Base-by-base conservation (phyloP, 1,139 yeast species). In the Suhomyces choctaworum region DNA sequence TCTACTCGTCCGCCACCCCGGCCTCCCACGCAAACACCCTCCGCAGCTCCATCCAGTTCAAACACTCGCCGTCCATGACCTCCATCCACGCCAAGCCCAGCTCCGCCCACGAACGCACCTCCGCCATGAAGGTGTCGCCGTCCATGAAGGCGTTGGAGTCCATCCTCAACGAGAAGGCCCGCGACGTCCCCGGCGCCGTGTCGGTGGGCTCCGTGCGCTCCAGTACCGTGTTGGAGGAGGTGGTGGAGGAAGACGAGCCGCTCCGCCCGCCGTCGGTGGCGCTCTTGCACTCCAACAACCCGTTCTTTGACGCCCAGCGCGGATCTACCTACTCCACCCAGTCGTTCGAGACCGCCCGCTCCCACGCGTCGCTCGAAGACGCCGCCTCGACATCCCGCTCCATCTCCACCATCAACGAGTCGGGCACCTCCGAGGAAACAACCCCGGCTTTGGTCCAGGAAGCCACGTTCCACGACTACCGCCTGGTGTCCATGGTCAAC, bases 71-170 rank as follows among this genome's bases (percentile, higher is more conserved):
- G 46, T 72, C 60, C 35, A 46, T 60, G 17, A 50, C 51, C 21
- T 56, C 63, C 32, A 44, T 62, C 25, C 47, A 48, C 35, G 24
- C 29, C 17, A 22, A 32, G 13, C 13, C 36, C 16, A 29, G 24
- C 5, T 21, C 36, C 14, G 27, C 17, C 14, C 21, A 27, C 13
- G 32, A 36, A 23, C 42, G 50, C 51, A 72, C 81, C 2, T 62
- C 73, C 30, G 69, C 76, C 26, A 73, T 77, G 71, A 65, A 66
- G 31, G 63, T 62, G 21, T 74, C 80, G 29, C 82, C 82, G 6
- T 73, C 79, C 25, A 66, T 77, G 49, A 73, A 70, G 46, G 79
- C 79, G 2, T 57, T 77, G 45, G 80, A 74, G 47, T 60, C 56
- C 33, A 71, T 73, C 14, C 58, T 76, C 32, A 68, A 64, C 37